These are phyloP conservation scores for Cytospora chrysosperma DNA, from an alignment of 2,329 filamentous ascomycete species.

Conservation along the genomic window DNA sequence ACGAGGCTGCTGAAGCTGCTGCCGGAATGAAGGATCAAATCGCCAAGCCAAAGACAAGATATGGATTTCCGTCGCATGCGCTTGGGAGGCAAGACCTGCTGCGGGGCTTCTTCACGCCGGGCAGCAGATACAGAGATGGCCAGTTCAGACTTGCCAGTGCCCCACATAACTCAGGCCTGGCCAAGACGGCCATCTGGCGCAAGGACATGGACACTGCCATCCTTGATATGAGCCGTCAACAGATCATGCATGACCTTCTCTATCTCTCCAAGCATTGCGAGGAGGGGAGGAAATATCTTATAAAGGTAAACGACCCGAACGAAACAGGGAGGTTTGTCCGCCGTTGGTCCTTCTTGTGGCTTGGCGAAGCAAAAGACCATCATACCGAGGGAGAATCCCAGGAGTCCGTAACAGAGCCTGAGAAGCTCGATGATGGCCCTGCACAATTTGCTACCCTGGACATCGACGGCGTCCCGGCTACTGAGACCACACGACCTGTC, in stretches of 20 bases:
- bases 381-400: neutral
- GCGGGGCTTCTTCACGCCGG: conserved; percentile 23
- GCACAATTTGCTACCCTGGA: conserved; percentile 47
- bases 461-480: conserved; percentile 35
- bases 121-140: conserved; percentile 24
- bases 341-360: conserved; percentile 49
- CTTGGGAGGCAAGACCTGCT: conserved; percentile 37
- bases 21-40: conserved; percentile 6
- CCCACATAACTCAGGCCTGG: conserved; percentile 9
- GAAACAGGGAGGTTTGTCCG: conserved; percentile 40
- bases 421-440: conserved; percentile 22
- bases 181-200: conserved; percentile 43
- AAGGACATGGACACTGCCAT: conserved; percentile 56
- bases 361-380: conserved; percentile 25
- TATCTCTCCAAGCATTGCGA: conserved; percentile 37
- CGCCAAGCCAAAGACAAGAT: conserved; percentile 15
- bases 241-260: conserved; percentile 46
- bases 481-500: conserved; percentile 44
- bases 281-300: conserved; percentile 39
- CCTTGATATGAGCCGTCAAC: conserved; percentile 48
- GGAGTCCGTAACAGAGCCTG: neutral
- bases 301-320: conserved; percentile 45
- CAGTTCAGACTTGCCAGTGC: conserved; percentile 25
- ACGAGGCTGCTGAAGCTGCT: neutral
- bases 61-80: conserved; percentile 32